phyloP scores from a whole-genome alignment of 2,329 filamentous ascomycete species.

The Penicillium sp. region DNA sequence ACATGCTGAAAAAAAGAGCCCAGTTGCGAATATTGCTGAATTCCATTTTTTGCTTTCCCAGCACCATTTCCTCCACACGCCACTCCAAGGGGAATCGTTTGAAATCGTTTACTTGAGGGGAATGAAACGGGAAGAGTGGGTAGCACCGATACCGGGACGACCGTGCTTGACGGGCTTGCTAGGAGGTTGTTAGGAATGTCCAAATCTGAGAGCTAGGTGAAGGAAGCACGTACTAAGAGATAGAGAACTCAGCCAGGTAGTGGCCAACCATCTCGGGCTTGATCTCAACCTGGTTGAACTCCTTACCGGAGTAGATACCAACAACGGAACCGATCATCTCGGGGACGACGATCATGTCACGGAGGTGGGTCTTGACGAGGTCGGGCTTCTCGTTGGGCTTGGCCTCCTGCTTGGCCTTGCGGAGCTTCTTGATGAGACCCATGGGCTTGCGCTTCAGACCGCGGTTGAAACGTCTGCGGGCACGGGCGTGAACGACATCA shows the following conservation, averaged over 20 bases:
- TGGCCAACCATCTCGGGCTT: slow-evolving; percentile 99
- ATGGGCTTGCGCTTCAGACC: slow-evolving; percentile 99
- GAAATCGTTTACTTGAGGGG: slow-evolving; percentile 84
- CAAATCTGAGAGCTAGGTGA: not conserved
- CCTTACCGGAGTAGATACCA: slow-evolving; percentile 99
- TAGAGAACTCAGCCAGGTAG: slow-evolving; percentile 99
- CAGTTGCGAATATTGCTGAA: slow-evolving; percentile 27
- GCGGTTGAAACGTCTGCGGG: slow-evolving; percentile 98
- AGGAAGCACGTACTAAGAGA: slow-evolving; percentile 83
- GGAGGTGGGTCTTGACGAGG: slow-evolving; percentile 98
- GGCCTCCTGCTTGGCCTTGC: slow-evolving; percentile 98
- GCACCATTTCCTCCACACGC: slow-evolving; percentile 40
- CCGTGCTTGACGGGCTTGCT: slow-evolving; percentile 99
- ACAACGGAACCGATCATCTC: slow-evolving; percentile 99
- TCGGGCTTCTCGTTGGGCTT: slow-evolving; percentile 99
- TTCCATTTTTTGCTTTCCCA: slow-evolving; percentile 39
- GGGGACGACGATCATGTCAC: slow-evolving; percentile 99
- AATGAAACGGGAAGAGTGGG: slow-evolving; percentile 99
- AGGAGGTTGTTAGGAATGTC: slow-evolving; percentile 55
- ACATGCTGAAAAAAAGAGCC: slow-evolving; percentile 42
- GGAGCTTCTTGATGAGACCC: slow-evolving; percentile 99
- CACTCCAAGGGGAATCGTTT: slow-evolving; percentile 42
- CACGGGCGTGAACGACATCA: slow-evolving; percentile 98
- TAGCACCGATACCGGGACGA: slow-evolving; percentile 99
- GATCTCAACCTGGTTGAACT: slow-evolving; percentile 99